Evolutionary conservation across 495 filamentous ascomycete species (phyloP), one percentile per base, ranked within the genome.

Genomic region (Talaromyces thailandensis): DNA sequence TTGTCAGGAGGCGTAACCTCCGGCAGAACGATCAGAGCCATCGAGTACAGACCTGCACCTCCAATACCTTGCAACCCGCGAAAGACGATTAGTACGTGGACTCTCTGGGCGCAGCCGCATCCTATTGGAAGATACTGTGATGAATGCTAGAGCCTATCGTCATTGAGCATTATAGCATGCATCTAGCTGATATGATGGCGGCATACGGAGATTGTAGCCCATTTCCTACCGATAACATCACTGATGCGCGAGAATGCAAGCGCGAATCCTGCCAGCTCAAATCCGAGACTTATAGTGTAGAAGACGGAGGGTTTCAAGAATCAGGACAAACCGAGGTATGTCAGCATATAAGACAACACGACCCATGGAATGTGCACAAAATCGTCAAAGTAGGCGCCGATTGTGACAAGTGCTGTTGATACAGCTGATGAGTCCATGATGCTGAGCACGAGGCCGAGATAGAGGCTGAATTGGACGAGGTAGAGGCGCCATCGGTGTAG

Each of bases 381-480:
- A 35, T 83, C 76, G 5, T 78, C 64, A 23, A 87, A 67, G 21
- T 80, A 78, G 50, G 79, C 73, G 2, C 80, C 82, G 56, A 88
- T 86, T 9, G 78, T 78, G 18, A 86, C 78, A 6, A 88, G 75
- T 2, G 86, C 80, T 0, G 86, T 88, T 43, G 83, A 82, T n/a
- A 88, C 81, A 56, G 87, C 86, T 0, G 84, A 83, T 16, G 81
- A 80, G 61, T 88, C 85, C 11, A 88, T 66, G 57, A 80, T 84
- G 14, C 82, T 81, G 24, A 88, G 80, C 2, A 58, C 5, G 18
- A 58, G 56, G 8, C 56, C 56, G 23, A 58, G 51, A 29, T 55
- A 55, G 2, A 55, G 9, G 28, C 51, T 55, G 23, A 55, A 55
- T 23, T 55, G 51, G 26, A 55, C 51, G 3, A 55, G 23, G 16